Conservation (phyloP, 1,139 yeast genomes). For the Kodamaea suecica region DNA sequence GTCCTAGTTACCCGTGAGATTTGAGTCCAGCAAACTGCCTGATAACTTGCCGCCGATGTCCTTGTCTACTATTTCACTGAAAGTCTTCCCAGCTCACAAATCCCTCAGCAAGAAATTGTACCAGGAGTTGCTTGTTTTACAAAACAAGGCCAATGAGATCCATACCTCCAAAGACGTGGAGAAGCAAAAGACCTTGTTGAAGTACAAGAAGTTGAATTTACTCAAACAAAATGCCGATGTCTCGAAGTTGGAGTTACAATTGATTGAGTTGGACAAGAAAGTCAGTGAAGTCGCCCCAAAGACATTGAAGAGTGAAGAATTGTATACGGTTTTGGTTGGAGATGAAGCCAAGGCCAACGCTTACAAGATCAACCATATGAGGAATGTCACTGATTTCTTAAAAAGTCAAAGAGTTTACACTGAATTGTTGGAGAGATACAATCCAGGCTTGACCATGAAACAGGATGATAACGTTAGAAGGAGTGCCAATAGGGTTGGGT, state of each 20-base stretch:
- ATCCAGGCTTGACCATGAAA: conserved; percentile 75
- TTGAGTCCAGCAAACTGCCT: too few relatives aligned
- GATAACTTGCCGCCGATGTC: too few relatives aligned
- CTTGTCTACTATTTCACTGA: conserved; percentile 12
- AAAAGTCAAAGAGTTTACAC: conserved; percentile 73
- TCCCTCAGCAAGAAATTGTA: conserved; percentile 25
- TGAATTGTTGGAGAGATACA: conserved; percentile 78
- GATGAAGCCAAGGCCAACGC: conserved; percentile 18
- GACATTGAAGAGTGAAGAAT: conserved; percentile 17
- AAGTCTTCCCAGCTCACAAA: conserved; percentile 13
- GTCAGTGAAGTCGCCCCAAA: conserved; percentile 15
- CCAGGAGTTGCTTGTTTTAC: conserved; percentile 46
- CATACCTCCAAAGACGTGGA: conserved; percentile 47
- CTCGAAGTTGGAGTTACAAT: conserved; percentile 11
- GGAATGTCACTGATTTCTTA: conserved; percentile 54
- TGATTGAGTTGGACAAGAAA: conserved; percentile 9
- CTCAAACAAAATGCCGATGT: conserved; percentile 40
- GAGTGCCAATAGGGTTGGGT: conserved; percentile 85
- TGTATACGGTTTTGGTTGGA: conserved; percentile 25
- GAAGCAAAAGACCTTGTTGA: conserved; percentile 49
- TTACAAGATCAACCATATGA: conserved; percentile 34
- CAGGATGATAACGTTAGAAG: conserved; percentile 74
- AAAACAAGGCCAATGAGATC: conserved; percentile 39
- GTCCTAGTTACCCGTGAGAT: too few relatives aligned
- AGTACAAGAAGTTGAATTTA: conserved; percentile 53